phyloP scores from a whole-genome alignment of 495 filamentous ascomycete genomes.

The Aspergillus biplanus region DNA sequence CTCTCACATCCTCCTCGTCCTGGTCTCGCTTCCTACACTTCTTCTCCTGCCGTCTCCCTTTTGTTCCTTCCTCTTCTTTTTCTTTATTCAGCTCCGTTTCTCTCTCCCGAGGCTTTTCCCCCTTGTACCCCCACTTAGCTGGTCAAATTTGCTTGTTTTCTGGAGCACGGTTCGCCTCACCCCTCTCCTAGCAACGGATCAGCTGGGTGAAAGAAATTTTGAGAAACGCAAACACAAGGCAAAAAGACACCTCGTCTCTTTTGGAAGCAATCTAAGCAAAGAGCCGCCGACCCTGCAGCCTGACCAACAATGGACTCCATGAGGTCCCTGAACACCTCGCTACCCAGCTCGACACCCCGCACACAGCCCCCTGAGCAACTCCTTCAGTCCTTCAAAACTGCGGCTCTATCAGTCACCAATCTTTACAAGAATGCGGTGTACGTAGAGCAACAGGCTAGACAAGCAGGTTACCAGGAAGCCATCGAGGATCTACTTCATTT shows the following conservation, averaged over 20 bases:
- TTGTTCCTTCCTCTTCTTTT: neutral
- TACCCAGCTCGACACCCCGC: slow-evolving; percentile 56
- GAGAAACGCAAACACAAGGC: slow-evolving; percentile 8
- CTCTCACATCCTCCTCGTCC: neutral
- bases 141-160: slow-evolving; percentile 9
- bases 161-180: slow-evolving; percentile 27
- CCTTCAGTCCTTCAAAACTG: slow-evolving; percentile 85
- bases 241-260: neutral
- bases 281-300: slow-evolving; percentile 22
- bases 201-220: neutral
- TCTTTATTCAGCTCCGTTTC: slow-evolving; percentile 1
- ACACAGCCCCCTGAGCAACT: slow-evolving; percentile 76
- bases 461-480: slow-evolving; percentile 89
- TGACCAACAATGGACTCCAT: slow-evolving; percentile 68
- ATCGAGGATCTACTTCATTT: slow-evolving; percentile 86
- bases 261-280: slow-evolving; percentile 3
- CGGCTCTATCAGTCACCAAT: slow-evolving; percentile 92
- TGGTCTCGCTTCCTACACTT: neutral
- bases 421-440: slow-evolving; percentile 88
- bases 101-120: neutral
- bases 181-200: slow-evolving; percentile 20
- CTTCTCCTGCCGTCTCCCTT: slow-evolving; percentile 5
- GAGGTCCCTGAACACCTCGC: slow-evolving; percentile 70
- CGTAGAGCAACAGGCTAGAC: slow-evolving; percentile 71
- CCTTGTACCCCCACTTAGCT: slow-evolving; percentile 1